Percentiles rank a stretch among this genome's conserved stretches.
Evolutionary conservation across 2,329 filamentous ascomycete genomes (phyloP).

Genomic region (Aspergillus arachidicola): DNA sequence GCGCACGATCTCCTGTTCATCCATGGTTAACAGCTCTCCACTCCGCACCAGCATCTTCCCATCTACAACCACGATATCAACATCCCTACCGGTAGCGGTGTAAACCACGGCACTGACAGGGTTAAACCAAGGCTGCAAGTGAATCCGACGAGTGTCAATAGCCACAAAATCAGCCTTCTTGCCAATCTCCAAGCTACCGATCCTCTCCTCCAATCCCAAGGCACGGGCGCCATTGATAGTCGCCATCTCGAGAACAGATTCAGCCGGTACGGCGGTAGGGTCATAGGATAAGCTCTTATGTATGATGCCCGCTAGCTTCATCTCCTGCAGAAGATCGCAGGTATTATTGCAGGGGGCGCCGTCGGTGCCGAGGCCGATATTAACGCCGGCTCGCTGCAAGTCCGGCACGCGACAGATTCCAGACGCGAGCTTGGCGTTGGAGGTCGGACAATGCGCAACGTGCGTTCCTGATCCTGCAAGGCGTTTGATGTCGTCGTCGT

Average conservation of each 20-base stretch:
- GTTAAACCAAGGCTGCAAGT: slow-evolving; percentile 43
- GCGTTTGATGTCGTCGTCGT: slow-evolving; percentile 49
- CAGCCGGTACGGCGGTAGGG: slow-evolving; percentile 47
- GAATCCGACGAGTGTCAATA: slow-evolving; percentile 32
- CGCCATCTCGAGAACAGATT: slow-evolving; percentile 54
- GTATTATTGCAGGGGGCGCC: slow-evolving; percentile 57
- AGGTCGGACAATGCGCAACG: slow-evolving; percentile 56
- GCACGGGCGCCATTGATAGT: slow-evolving; percentile 55
- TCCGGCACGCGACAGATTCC: slow-evolving; percentile 53
- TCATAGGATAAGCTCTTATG: slow-evolving; percentile 50
- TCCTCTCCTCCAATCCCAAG: slow-evolving; percentile 45
- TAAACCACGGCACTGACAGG: slow-evolving; percentile 47
- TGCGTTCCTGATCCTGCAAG: slow-evolving; percentile 45
- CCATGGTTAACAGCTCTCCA: slow-evolving; percentile 40
- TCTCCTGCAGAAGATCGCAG: slow-evolving; percentile 57
- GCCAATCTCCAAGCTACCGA: slow-evolving; percentile 44
- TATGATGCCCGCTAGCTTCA: slow-evolving; percentile 54
- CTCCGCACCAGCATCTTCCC: slow-evolving; percentile 42
- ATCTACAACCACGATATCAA: slow-evolving; percentile 49
- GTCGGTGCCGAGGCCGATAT: slow-evolving; percentile 55
- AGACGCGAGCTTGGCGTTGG: slow-evolving; percentile 56
- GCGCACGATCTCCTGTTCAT: slow-evolving; percentile 35
- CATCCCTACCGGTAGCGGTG: slow-evolving; percentile 47
- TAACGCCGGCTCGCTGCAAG: slow-evolving; percentile 47
- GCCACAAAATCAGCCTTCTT: slow-evolving; percentile 49